Percentiles rank a stretch among this genome's conserved stretches.
Evolutionary conservation across 2,329 filamentous ascomycete genomes (phyloP).

Genomic region (Pseudocercospora musae): DNA sequence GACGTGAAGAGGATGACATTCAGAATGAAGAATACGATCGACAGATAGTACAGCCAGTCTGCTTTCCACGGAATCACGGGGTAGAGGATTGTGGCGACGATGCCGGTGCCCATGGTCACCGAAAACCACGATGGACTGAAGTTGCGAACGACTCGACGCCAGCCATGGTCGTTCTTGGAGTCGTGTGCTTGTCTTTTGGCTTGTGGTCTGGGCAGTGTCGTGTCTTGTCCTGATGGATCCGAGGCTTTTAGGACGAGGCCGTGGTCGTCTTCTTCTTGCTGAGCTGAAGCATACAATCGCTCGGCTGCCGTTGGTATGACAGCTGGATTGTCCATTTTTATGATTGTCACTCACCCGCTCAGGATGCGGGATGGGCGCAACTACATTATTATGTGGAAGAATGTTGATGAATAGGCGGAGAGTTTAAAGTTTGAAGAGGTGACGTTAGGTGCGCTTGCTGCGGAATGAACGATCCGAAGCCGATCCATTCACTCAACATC

Average conservation of each 20-base stretch:
- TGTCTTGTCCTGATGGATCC: slow-evolving; percentile 1
- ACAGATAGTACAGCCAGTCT: slow-evolving; percentile 57
- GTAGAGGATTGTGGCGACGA: slow-evolving; percentile 59
- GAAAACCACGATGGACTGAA: slow-evolving; percentile 32
- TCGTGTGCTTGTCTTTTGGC: background rate
- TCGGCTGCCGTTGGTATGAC: background rate
- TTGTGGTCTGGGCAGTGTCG: background rate
- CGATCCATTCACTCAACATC: background rate
- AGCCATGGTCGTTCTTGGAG: slow-evolving; percentile 21
- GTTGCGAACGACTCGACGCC: slow-evolving; percentile 31
- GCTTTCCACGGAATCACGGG: slow-evolving; percentile 60
- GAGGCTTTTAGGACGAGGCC: background rate
- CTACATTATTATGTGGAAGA: background rate
- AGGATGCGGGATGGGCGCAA: background rate
- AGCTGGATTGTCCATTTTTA: slow-evolving; percentile 7
- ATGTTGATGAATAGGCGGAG: background rate
- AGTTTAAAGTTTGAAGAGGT: background rate
- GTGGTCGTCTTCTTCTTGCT: background rate
- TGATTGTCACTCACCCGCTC: background rate
- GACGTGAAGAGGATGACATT: slow-evolving; percentile 54
- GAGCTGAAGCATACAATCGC: background rate
- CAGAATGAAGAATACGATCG: slow-evolving; percentile 58
- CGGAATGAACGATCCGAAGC: background rate
- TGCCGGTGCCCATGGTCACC: slow-evolving; percentile 52
- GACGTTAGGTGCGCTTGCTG: background rate